phyloP scores from a whole-genome alignment of 805 yeast species.

The Myxozyma udenii region DNA sequence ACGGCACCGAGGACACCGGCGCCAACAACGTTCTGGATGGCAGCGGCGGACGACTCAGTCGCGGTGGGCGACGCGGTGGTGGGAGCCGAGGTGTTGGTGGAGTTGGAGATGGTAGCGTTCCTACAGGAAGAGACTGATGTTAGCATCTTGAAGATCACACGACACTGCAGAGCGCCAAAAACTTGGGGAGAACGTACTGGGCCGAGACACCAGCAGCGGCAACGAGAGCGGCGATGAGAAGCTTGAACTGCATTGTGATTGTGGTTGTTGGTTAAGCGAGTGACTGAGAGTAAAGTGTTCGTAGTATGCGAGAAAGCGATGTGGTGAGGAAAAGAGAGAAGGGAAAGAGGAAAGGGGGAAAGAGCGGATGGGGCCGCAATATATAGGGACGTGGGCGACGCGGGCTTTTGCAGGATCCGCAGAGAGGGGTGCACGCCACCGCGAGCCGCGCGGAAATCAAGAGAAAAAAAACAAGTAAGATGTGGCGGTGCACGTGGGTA shows the following conservation, averaged over 20 bases:
- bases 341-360: background rate
- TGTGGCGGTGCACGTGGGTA: no score
- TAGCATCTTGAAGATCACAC: background rate
- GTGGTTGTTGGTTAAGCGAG: background rate
- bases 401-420: no score
- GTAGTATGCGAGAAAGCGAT: background rate
- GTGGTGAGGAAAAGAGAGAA: constrained; percentile 5
- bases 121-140: constrained; percentile 7
- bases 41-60: constrained; percentile 34
- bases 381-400: background rate
- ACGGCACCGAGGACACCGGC: constrained; percentile 43
- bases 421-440: no score
- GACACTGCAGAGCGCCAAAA: background rate
- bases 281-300: constrained; percentile 2
- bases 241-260: constrained; percentile 32
- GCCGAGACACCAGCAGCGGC: constrained; percentile 32
- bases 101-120: constrained; percentile 27
- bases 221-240: constrained; percentile 30
- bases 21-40: constrained; percentile 37
- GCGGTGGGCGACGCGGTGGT: constrained; percentile 33
- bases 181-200: background rate
- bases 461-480: no score
- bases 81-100: constrained; percentile 32
- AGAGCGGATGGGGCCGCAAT: constrained; percentile 3
- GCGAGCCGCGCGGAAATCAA: no score